Evolutionary conservation across 306 rosid genomes (phyloP), one percentile per base, ranked within the genome.

Genomic region (Medicago lupulina): DNA sequence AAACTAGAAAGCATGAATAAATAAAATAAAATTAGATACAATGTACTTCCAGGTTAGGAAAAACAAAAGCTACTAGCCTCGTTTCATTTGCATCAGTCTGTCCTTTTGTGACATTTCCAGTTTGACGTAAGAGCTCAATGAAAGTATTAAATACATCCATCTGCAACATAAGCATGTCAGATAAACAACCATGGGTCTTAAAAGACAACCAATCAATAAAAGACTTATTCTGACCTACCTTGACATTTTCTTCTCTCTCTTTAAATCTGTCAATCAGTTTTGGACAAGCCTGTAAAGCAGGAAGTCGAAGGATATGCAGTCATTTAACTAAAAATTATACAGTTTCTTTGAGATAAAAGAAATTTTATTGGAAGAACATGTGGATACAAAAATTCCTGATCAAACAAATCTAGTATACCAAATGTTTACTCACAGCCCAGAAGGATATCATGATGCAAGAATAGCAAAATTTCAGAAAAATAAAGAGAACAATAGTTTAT

Each of bases 181-280:
- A 81, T 60, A 83, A 86, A 66, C 71, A 51, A 54, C 77, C 60
- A 40, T 66, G 70, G 17, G 25, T 57, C 31, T 41, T 46, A 72
- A 74, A 79, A 75, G 67, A 25, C 51, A 17, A 43, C 71, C 41
- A 71, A 23, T 71, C 38, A 71, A 44, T 15, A 54, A 74, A 61
- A 16, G 54, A 54, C 23, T 76, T 12, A 55, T 17, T 72, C 57
- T 46, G 76, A 75, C 75, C 67, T 70, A 89, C 99, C 99, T 96
- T 96, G 75, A 96, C 98, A 89, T 89, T 96, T 84, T 92, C 99
- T 84, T 96, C 99, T 87, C 99, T 90, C 86, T 96, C 99, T 80
- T 88, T 96, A 81, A 93, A 96, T 79, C 99, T 90, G 68, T 96
- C 99, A 7, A 96, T 92, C 83, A 96, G 82, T 86, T 96, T 96